Conservation (phyloP, 352 stramenopile genomes). For the Peronospora belbahrii region DNA sequence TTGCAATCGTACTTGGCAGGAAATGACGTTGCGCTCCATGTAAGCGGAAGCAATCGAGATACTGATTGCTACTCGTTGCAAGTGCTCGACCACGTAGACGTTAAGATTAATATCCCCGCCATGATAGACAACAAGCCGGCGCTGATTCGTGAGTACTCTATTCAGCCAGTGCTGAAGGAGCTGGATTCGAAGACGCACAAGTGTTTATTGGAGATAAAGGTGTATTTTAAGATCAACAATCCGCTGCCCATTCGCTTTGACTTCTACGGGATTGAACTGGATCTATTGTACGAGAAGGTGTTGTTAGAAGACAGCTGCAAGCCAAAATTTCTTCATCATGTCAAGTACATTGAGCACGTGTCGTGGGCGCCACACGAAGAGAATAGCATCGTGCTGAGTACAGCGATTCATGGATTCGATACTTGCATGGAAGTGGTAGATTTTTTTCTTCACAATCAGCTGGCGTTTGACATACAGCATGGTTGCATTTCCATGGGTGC, state of each 20-base stretch:
- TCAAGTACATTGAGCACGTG: constrained; percentile 45
- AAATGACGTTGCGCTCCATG: constrained; percentile 50
- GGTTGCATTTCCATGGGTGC: constrained; percentile 49
- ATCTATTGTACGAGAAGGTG: constrained; percentile 54
- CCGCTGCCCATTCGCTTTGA: constrained; percentile 71
- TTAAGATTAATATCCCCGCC: constrained; percentile 50
- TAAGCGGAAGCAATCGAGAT: constrained; percentile 39
- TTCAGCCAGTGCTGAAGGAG: constrained; percentile 59
- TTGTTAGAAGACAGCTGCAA: background rate
- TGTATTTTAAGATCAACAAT: constrained; percentile 72
- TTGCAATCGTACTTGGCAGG: constrained; percentile 63
- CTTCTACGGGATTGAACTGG: constrained; percentile 57
- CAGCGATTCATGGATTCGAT: constrained; percentile 50
- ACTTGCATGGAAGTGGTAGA: constrained; percentile 55
- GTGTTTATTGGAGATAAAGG: constrained; percentile 62
- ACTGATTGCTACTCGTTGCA: constrained; percentile 60
- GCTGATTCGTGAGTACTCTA: constrained; percentile 52
- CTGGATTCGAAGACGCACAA: constrained; percentile 63
- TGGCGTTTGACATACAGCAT: constrained; percentile 60
- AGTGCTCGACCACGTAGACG: constrained; percentile 53
- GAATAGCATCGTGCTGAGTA: constrained; percentile 52
- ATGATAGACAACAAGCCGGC: constrained; percentile 68
- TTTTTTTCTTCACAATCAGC: constrained; percentile 53
- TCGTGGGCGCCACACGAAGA: constrained; percentile 53
- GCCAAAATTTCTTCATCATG: constrained; percentile 35